Evolutionary conservation across 1,284 basidiomycete species (phyloP), one percentile per base, ranked within the genome.

Genomic region (Agroathelia rolfsii): DNA sequence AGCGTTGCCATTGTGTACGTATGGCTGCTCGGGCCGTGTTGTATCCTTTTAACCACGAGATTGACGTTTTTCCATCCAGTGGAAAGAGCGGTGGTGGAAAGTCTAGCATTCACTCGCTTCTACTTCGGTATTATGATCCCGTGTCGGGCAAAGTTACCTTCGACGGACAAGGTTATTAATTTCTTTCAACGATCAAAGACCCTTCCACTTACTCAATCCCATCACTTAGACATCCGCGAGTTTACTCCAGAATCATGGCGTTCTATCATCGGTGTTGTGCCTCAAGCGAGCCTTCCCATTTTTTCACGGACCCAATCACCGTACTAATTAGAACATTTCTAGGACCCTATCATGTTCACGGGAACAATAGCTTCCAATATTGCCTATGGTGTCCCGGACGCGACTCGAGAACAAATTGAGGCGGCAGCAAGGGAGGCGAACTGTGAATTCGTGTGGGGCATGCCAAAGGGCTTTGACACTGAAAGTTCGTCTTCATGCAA

Each of bases 341-440:
- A 85, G 61, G 82, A 85, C 41, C 82, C 83, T 0, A 66, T 85
- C 1, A 50, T 87, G 19, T 86, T 86, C 51, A 83, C 80, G 6
- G 92, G 90, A 3, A 94, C 87, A 0, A 85, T 96, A 15, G 86
- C 86, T 6, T 82, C 86, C 3, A 96, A 96, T 50, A 95, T 97
- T 41, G 85, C 88, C 0, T 97, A 89, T 51, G 93, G 94, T 3
- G 69, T 78, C 22, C 64, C 71, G 3, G 54, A 66, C 11, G 86
- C 77, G 0, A 85, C 86, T 0, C 68, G 82, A 17, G 76, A 78
- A 40, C 72, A 95, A 37, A 86, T 98, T 22, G 86, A 93, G 53
- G 64, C 76, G 14, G 94, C 92, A 0, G 93, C 93, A 0, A 64
- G 79, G 8, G 72, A 85, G 41, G 93, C 94, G 3, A 95, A 97